Evolutionary conservation across 768 basidiomycete genomes (phyloP).

Genomic region (Calvatia gigantea): DNA sequence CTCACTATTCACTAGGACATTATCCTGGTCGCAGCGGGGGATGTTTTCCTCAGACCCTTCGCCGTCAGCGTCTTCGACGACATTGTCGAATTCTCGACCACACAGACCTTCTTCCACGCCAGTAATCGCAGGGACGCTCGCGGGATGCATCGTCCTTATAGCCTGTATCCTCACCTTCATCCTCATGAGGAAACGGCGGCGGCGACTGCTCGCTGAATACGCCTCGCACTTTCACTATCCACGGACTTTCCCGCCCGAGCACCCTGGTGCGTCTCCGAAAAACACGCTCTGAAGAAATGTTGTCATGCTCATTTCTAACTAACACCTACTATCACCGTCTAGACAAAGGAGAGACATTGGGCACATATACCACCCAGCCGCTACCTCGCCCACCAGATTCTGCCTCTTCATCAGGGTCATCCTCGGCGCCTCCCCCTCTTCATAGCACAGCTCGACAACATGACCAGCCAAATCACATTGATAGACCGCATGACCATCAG

Average conservation of each 20-base stretch:
- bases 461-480: neutral
- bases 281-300: too few relatives aligned
- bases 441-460: neutral
- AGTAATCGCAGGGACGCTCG: constrained; percentile 6
- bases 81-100: neutral
- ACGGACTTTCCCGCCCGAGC: neutral
- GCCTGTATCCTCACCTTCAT: neutral
- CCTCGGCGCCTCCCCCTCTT: neutral
- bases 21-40: neutral
- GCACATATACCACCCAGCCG: neutral
- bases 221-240: neutral
- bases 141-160: neutral
- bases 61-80: neutral
- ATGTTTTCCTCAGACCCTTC: neutral
- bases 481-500: neutral
- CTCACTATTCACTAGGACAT: neutral
- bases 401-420: neutral
- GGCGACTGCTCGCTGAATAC: neutral
- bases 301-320: too few relatives aligned
- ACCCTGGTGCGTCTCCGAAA: neutral
- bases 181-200: neutral
- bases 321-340: neutral
- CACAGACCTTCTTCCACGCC: neutral
- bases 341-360: neutral
- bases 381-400: neutral